Evolutionary conservation across 768 basidiomycete genomes (phyloP).

Genomic region (Amanita rimosa): DNA sequence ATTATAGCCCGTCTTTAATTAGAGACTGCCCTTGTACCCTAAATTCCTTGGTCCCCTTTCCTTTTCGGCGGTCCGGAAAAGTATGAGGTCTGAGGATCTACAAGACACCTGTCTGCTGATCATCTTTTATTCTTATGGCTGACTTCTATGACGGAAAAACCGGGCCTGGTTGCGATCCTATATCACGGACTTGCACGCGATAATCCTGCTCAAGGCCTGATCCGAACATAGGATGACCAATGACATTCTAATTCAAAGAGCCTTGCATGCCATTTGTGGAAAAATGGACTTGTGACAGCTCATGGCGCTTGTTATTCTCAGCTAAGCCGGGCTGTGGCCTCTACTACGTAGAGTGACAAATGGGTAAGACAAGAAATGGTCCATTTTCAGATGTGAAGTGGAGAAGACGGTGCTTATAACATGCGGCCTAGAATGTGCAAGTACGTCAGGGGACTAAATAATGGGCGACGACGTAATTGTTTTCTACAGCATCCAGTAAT

Average conservation of each 20-base stretch:
- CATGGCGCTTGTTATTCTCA: neutral
- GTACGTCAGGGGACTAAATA: too few relatives aligned
- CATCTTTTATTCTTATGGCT: neutral
- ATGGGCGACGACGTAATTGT: neutral
- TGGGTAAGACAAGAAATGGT: neutral
- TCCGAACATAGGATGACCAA: neutral
- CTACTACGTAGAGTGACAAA: neutral
- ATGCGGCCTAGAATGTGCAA: too few relatives aligned
- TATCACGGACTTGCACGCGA: neutral
- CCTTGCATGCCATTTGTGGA: neutral
- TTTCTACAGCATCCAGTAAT: neutral
- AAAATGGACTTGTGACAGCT: too few relatives aligned
- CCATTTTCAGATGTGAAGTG: too few relatives aligned
- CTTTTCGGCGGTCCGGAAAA: neutral
- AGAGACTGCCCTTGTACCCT: neutral
- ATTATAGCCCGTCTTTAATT: conserved; percentile 1
- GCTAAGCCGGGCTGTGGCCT: neutral
- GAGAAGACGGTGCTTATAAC: too few relatives aligned
- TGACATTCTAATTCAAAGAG: neutral
- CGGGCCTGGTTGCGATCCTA: neutral
- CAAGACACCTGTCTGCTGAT: neutral
- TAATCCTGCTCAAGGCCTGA: neutral
- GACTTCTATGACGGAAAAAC: neutral
- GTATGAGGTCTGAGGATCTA: neutral
- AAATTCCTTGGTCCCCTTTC: neutral